Conservation (phyloP, 352 stramenopile genomes). For the Phytophthora meadii region DNA sequence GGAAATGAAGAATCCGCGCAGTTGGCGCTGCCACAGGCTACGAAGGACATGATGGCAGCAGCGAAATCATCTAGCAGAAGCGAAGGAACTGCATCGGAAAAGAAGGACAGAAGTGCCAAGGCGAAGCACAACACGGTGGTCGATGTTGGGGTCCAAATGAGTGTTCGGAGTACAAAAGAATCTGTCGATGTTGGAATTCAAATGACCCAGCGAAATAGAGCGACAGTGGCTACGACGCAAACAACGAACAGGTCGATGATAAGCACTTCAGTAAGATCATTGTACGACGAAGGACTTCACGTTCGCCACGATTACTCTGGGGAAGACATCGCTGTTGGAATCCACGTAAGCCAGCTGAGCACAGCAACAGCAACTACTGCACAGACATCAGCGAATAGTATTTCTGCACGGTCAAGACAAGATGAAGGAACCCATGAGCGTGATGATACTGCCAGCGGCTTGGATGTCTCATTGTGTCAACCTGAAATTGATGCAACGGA, state of each 20-base stretch:
- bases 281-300: conserved; percentile 20
- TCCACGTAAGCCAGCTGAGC: not conserved
- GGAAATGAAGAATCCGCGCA: conserved; percentile 1
- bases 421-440: conserved; percentile 19
- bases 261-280: not conserved
- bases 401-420: not conserved
- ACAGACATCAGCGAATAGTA: conserved; percentile 1
- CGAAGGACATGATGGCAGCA: conserved; percentile 10
- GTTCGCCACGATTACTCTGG: not conserved
- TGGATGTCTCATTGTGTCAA: not conserved
- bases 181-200: conserved; percentile 4
- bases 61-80: conserved; percentile 25
- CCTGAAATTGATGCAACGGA: not conserved
- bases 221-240: not conserved
- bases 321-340: too few relatives aligned
- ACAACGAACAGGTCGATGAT: conserved; percentile 1
- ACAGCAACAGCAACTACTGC: not conserved
- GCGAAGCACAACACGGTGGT: not conserved
- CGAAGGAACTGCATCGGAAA: conserved; percentile 14
- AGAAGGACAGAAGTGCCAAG: conserved; percentile 15
- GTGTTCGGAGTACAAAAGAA: not conserved
- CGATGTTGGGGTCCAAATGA: conserved; percentile 22
- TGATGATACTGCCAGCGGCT: not conserved
- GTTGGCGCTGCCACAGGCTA: not conserved
- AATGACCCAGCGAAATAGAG: not conserved